These are phyloP conservation scores for Pseudogymnoascus sp. DNA, from an alignment of 2,329 filamentous ascomycete species.

Conservation along the genomic window DNA sequence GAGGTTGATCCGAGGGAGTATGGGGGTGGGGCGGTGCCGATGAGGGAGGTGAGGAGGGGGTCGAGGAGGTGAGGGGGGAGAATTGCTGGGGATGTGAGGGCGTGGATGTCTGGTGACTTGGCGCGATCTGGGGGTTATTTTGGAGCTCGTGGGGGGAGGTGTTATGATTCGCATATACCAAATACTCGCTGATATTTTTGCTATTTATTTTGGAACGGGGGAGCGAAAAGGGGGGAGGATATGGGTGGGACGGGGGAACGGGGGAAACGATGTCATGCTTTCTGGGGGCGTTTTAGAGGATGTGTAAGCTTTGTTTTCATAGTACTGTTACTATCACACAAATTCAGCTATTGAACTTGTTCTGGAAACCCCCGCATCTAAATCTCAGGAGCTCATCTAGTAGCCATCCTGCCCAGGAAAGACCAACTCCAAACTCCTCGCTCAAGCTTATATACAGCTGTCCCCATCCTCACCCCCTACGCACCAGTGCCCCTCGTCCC, in stretches of 20 bases:
- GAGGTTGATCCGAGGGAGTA: slow-evolving; percentile 27
- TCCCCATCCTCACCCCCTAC: slow-evolving; percentile 12
- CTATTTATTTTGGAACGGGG: not conserved
- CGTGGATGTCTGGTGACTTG: not conserved
- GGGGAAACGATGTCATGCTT: not conserved
- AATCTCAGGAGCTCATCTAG: not conserved
- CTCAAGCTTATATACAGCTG: not conserved
- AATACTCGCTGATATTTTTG: not conserved
- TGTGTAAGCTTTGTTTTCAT: not conserved
- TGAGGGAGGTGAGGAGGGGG: slow-evolving; percentile 10
- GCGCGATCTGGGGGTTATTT: not conserved
- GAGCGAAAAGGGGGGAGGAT: not conserved
- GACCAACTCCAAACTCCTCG: slow-evolving; percentile 4
- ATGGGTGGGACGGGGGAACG: not conserved
- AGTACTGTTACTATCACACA: not conserved
- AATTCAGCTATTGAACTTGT: not conserved
- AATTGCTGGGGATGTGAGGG: not conserved
- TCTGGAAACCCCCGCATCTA: not conserved
- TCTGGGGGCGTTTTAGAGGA: not conserved
- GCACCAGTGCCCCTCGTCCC: slow-evolving; percentile 23
- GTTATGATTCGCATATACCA: not conserved
- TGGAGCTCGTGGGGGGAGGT: not conserved
- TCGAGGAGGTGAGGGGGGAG: not conserved
- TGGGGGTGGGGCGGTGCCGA: slow-evolving; percentile 19
- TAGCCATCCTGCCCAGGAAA: not conserved